A percentile compares a stretch with the other conserved stretches of the same genome.
Conservation (phyloP, 179 eudicot genomes). For the Sideroxylon spinosum region DNA sequence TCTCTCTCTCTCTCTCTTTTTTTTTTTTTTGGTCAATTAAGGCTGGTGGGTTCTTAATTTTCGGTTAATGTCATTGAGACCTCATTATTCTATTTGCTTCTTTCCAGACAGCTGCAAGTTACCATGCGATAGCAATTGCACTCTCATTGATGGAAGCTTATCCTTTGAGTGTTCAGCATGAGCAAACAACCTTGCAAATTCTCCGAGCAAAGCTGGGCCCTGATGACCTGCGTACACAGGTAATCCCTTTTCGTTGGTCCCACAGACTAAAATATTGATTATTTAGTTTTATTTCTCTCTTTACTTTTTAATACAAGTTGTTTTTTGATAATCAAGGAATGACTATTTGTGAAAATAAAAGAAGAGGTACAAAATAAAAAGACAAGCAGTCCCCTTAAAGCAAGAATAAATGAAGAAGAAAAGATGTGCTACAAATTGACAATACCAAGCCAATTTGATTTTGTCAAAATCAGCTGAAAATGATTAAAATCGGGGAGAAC, state of each 20-base stretch:
- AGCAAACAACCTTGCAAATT: conserved; percentile 95
- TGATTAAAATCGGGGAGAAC: too few relatives aligned
- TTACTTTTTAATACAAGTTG: not conserved
- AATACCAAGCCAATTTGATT: too few relatives aligned
- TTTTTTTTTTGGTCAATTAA: not conserved
- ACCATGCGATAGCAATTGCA: conserved; percentile 99
- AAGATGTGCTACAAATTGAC: too few relatives aligned
- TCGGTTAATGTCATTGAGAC: conserved; percentile 3
- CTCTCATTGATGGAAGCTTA: conserved; percentile 99
- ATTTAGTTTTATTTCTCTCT: not conserved
- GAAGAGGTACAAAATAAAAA: too few relatives aligned
- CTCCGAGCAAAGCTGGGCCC: conserved; percentile 97
- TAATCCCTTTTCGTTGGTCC: conserved; percentile 17
- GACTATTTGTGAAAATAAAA: too few relatives aligned
- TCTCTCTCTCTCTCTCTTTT: too few relatives aligned
- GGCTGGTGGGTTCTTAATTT: not conserved
- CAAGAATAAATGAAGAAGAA: too few relatives aligned
- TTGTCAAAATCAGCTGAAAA: too few relatives aligned
- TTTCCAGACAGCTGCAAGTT: conserved; percentile 97
- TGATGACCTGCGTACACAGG: conserved; percentile 99
- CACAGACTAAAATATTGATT: not conserved
- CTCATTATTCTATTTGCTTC: conserved; percentile 9
- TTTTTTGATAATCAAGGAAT: too few relatives aligned
- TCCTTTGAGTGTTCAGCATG: conserved; percentile 98
- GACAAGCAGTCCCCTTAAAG: too few relatives aligned